These are phyloP conservation scores for Ilyonectria sp. DNA, from an alignment of 2,329 filamentous ascomycete genomes.

Conservation along the genomic window DNA sequence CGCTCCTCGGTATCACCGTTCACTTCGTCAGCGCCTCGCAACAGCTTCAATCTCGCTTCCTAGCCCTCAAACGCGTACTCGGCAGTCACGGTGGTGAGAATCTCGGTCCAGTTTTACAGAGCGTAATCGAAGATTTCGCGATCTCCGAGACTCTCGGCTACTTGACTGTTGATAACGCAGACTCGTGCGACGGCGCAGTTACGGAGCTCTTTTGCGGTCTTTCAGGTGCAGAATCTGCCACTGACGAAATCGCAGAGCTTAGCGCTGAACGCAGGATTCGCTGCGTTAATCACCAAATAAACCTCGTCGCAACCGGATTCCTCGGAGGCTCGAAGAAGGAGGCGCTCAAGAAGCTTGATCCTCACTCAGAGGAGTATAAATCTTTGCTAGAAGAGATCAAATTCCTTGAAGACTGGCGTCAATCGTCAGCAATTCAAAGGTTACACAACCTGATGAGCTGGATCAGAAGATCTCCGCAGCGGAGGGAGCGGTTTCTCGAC, in stretches of 20 bases:
- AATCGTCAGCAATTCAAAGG: background rate
- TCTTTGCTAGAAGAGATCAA: background rate
- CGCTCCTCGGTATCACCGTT: background rate
- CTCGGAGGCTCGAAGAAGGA: background rate
- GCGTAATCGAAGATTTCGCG: too few relatives aligned
- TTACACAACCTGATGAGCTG: background rate
- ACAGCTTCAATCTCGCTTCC: conserved; percentile 2
- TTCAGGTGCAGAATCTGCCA: background rate
- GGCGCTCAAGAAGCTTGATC: background rate
- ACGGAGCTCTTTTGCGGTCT: too few relatives aligned
- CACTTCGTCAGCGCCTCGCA: background rate
- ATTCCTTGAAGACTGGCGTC: background rate
- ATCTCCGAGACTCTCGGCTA: too few relatives aligned
- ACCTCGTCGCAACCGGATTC: background rate
- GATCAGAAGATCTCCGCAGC: conserved; percentile 6
- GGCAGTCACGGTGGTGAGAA: conserved; percentile 1
- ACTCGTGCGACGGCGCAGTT: too few relatives aligned
- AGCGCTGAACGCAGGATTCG: background rate
- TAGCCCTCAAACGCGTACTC: background rate
- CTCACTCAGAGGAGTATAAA: background rate
- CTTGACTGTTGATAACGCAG: too few relatives aligned
- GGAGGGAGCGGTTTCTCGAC: background rate
- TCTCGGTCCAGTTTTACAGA: background rate
- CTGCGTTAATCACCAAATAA: background rate
- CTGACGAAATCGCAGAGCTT: background rate